Conservation (phyloP, 208 protist species). For the Herpetomonas tarakana region DNA sequence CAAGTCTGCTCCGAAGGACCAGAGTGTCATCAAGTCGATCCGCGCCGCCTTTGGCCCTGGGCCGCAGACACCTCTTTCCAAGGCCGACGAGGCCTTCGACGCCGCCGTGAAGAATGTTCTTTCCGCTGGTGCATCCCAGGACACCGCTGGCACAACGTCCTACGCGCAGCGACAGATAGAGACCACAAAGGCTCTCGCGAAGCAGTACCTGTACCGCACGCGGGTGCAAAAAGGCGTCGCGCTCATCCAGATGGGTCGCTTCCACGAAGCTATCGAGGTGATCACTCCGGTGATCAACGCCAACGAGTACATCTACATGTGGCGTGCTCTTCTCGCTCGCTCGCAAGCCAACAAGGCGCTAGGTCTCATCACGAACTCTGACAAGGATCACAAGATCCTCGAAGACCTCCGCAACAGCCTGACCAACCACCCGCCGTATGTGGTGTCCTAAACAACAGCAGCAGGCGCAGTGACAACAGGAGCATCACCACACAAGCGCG, state of each 20-base stretch:
- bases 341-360: conserved; percentile 74
- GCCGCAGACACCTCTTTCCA: conserved; percentile 52
- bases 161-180: conserved; percentile 50
- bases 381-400: conserved; percentile 80
- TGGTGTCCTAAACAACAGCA: conserved; percentile 27
- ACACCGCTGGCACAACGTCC: conserved; percentile 42
- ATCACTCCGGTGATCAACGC: conserved; percentile 66
- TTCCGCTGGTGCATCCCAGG: conserved; percentile 36
- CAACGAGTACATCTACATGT: conserved; percentile 90
- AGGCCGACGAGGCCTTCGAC: conserved; percentile 49
- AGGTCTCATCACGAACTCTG: conserved; percentile 72
- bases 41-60: conserved; percentile 51
- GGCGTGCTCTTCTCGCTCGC: conserved; percentile 75
- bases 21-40: conserved; percentile 57
- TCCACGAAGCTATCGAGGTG: conserved; percentile 65
- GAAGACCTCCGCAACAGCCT: conserved; percentile 62
- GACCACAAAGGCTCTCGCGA: conserved; percentile 42
- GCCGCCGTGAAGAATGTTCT: conserved; percentile 48
- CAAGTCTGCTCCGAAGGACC: conserved; percentile 43
- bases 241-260: conserved; percentile 61
- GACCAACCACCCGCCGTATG: conserved; percentile 39
- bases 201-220: conserved; percentile 78
- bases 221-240: conserved; percentile 65
- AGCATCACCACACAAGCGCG: no score
- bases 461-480: no score